Conservation (phyloP, 1,284 basidiomycete species). For the Trichosporon ovoides region DNA sequence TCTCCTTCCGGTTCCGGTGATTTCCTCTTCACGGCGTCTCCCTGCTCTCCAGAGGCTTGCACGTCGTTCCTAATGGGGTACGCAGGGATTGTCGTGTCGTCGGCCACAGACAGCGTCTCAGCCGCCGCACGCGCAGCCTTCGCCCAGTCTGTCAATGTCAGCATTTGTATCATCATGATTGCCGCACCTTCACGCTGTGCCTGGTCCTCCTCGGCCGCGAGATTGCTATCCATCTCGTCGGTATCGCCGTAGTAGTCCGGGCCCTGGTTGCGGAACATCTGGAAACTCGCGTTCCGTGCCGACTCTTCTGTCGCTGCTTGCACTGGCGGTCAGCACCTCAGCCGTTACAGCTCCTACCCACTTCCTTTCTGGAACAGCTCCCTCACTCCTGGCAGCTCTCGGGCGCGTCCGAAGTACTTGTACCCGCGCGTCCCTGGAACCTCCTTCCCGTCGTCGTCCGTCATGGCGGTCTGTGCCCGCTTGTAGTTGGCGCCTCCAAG, state of each 20-base stretch:
- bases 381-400: slow-evolving; percentile 90
- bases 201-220: slow-evolving; percentile 66
- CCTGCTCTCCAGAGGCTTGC: neutral
- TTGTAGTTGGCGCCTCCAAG: slow-evolving; percentile 95
- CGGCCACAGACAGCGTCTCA: slow-evolving; percentile 16
- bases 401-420: slow-evolving; percentile 98
- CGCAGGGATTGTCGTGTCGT: slow-evolving; percentile 3
- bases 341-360: slow-evolving; percentile 38
- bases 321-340: slow-evolving; percentile 23
- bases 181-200: slow-evolving; percentile 68
- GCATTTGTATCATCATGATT: neutral
- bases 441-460: slow-evolving; percentile 89
- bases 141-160: slow-evolving; percentile 60
- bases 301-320: slow-evolving; percentile 80
- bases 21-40: slow-evolving; percentile 16
- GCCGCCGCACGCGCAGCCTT: slow-evolving; percentile 49
- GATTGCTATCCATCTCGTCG: slow-evolving; percentile 69
- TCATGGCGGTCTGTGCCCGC: slow-evolving; percentile 74
- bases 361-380: slow-evolving; percentile 84
- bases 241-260: slow-evolving; percentile 87
- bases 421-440: slow-evolving; percentile 97
- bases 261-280: slow-evolving; percentile 82
- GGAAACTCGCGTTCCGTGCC: slow-evolving; percentile 65
- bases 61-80: slow-evolving; percentile 9
- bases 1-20: slow-evolving; percentile 13